Percentiles rank a stretch among this genome's conserved stretches.
Evolutionary conservation across 805 yeast genomes (phyloP).

Genomic region (Yarrowia sp.): DNA sequence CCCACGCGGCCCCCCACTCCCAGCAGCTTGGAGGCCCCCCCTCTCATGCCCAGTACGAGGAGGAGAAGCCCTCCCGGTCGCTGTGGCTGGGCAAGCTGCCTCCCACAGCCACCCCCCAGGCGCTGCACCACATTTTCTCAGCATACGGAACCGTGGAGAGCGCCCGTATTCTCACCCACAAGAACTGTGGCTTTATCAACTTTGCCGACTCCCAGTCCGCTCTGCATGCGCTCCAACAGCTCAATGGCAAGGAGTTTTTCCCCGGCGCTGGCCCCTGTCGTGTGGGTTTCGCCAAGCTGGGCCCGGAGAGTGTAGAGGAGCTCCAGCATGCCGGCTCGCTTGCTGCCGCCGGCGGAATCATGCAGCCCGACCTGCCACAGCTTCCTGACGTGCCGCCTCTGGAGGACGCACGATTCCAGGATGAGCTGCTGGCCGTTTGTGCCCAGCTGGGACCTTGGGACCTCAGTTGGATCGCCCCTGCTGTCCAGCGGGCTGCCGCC

Average conservation of each 20-base stretch:
- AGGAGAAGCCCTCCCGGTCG: slow-evolving; percentile 69
- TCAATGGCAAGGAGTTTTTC: slow-evolving; percentile 82
- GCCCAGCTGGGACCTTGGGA: slow-evolving; percentile 31
- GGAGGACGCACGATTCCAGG: slow-evolving; percentile 23
- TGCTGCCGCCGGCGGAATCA: slow-evolving; percentile 19
- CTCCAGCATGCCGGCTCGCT: slow-evolving; percentile 29
- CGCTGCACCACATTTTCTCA: slow-evolving; percentile 65
- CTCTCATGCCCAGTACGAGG: slow-evolving; percentile 25
- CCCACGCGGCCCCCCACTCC: slow-evolving; percentile 15
- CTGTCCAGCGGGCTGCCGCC: slow-evolving; percentile 9
- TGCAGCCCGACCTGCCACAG: slow-evolving; percentile 21
- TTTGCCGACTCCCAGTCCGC: slow-evolving; percentile 77
- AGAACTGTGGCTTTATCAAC: slow-evolving; percentile 66
- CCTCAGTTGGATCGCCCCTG: slow-evolving; percentile 23
- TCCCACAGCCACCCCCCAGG: slow-evolving; percentile 58
- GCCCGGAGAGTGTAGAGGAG: slow-evolving; percentile 32
- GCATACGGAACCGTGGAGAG: slow-evolving; percentile 68
- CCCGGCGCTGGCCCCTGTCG: slow-evolving; percentile 77
- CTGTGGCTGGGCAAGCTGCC: slow-evolving; percentile 85
- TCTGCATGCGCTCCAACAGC: slow-evolving; percentile 73
- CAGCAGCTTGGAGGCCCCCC: slow-evolving; percentile 20
- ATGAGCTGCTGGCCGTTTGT: slow-evolving; percentile 17
- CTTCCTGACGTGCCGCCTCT: slow-evolving; percentile 29
- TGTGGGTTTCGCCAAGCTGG: slow-evolving; percentile 79
- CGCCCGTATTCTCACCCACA: slow-evolving; percentile 62